Percentiles rank a stretch among this genome's conserved stretches.
Conservation (phyloP, 495 filamentous ascomycete genomes). For the Penicillium angulare region DNA sequence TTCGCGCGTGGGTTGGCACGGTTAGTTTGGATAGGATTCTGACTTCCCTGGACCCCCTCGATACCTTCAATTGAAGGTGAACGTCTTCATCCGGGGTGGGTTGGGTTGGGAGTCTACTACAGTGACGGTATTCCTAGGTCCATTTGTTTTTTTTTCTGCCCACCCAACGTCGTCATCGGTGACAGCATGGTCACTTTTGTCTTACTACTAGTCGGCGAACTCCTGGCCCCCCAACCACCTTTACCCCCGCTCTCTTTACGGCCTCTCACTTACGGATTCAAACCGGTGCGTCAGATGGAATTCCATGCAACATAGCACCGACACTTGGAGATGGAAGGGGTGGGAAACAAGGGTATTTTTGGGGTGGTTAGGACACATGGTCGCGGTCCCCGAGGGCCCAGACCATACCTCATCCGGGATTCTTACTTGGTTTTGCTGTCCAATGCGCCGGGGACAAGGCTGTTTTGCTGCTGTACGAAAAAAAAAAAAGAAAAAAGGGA, state of each 20-base stretch:
- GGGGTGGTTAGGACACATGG: conserved; percentile 1
- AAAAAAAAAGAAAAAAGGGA: too few relatives aligned
- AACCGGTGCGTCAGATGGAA: conserved; percentile 1
- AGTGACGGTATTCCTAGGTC: background rate
- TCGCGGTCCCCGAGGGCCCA: conserved; percentile 22
- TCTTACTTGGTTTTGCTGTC: background rate
- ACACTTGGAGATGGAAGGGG: background rate
- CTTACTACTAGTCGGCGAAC: background rate
- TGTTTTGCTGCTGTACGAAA: too few relatives aligned
- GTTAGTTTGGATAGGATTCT: background rate
- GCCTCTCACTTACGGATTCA: too few relatives aligned
- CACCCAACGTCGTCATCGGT: conserved; percentile 27
- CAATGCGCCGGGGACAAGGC: too few relatives aligned
- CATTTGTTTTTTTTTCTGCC: background rate
- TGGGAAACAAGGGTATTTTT: background rate
- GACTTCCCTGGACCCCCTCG: background rate
- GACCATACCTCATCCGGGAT: conserved; percentile 10
- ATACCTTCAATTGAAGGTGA: background rate
- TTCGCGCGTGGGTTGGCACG: background rate
- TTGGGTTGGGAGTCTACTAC: too few relatives aligned
- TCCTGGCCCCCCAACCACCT: too few relatives aligned
- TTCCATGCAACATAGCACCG: conserved; percentile 13
- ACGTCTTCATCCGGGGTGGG: too few relatives aligned
- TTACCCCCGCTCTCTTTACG: background rate
- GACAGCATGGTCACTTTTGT: conserved; percentile 21